phyloP scores from a whole-genome alignment of 768 basidiomycete genomes.

The Galerina sulciceps region DNA sequence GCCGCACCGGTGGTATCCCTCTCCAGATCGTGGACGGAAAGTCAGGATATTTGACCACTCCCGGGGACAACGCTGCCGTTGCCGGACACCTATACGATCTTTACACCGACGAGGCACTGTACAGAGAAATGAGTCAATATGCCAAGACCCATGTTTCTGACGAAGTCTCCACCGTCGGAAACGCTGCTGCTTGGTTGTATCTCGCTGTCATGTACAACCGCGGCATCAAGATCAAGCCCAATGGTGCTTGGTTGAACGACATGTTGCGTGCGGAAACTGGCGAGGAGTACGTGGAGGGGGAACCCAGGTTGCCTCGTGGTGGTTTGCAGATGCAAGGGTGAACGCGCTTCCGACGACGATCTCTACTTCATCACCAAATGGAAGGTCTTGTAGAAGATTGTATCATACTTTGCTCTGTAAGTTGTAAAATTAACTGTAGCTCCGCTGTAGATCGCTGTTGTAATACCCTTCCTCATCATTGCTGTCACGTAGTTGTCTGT shows the following conservation, averaged over 20 bases:
- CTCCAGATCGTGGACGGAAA: slow-evolving; percentile 88
- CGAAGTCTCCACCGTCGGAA: slow-evolving; percentile 85
- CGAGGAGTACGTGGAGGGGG: slow-evolving; percentile 66
- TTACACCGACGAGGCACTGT: slow-evolving; percentile 73
- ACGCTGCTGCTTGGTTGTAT: slow-evolving; percentile 64
- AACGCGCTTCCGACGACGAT: neutral
- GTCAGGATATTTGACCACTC: slow-evolving; percentile 83
- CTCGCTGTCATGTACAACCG: slow-evolving; percentile 82
- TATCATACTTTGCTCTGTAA: neutral
- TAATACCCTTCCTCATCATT: neutral
- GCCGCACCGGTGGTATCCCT: slow-evolving; percentile 89
- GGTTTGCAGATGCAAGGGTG: slow-evolving; percentile 62
- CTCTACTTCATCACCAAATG: neutral
- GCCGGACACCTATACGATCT: slow-evolving; percentile 79
- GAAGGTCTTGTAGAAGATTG: neutral
- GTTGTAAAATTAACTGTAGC: neutral
- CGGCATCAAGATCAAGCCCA: slow-evolving; percentile 77
- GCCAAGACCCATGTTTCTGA: slow-evolving; percentile 81
- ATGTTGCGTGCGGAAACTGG: slow-evolving; percentile 76
- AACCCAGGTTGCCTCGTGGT: slow-evolving; percentile 74
- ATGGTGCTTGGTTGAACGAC: slow-evolving; percentile 87
- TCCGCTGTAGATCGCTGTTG: slow-evolving; percentile 3
- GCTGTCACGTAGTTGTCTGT: neutral
- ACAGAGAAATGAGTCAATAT: slow-evolving; percentile 64
- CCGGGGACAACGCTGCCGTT: slow-evolving; percentile 76